Evolutionary conservation across 1,284 basidiomycete genomes (phyloP).

Genomic region (Malassezia vespertilionis): DNA sequence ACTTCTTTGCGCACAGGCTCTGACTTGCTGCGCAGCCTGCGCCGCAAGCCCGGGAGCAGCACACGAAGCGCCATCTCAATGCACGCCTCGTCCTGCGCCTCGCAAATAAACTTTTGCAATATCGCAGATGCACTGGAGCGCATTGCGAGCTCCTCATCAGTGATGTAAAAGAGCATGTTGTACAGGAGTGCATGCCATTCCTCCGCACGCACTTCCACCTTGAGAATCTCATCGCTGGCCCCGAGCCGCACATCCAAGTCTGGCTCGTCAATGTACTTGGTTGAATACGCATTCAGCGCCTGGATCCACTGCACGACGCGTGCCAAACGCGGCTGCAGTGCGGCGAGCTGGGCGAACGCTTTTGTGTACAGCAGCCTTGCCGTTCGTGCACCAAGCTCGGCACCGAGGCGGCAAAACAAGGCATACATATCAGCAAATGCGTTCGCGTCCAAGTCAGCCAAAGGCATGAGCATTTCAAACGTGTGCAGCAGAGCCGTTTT

Average conservation of each 20-base stretch:
- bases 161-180: conserved; percentile 74
- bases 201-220: conserved; percentile 48
- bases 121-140: conserved; percentile 69
- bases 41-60: conserved; percentile 10
- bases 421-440: conserved; percentile 27
- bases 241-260: conserved; percentile 77
- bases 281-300: conserved; percentile 71
- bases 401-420: conserved; percentile 35
- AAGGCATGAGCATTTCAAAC: conserved; percentile 61
- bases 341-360: conserved; percentile 34
- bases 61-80: conserved; percentile 2
- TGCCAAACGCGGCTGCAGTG: conserved; percentile 22
- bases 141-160: conserved; percentile 81
- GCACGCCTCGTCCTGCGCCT: neutral
- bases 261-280: conserved; percentile 72
- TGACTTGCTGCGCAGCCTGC: conserved; percentile 57
- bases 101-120: conserved; percentile 62
- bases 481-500: conserved; percentile 76
- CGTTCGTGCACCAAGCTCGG: conserved; percentile 24
- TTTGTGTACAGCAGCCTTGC: conserved; percentile 28
- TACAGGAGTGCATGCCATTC: conserved; percentile 78
- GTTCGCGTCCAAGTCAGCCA: conserved; percentile 57
- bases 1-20: conserved; percentile 84
- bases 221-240: conserved; percentile 69
- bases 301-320: conserved; percentile 26